Conservation (phyloP, 1,284 basidiomycete genomes). For the Caloboletus inedulis region DNA sequence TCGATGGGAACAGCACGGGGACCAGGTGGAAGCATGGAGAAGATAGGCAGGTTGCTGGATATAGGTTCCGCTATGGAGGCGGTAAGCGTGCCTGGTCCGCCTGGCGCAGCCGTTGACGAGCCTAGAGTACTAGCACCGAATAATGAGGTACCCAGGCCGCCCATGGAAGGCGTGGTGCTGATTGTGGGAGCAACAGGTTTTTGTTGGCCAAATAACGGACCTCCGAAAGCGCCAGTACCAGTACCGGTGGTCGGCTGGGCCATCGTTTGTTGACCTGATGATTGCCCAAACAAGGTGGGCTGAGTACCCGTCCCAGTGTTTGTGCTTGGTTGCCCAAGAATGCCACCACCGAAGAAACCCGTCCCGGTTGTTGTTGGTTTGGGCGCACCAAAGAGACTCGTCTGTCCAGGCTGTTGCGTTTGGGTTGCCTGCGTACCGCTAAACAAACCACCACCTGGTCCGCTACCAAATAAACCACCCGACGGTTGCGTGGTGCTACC, state of each 20-base stretch:
- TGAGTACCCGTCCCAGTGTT: constrained; percentile 32
- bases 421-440: constrained; percentile 39
- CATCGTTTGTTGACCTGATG: constrained; percentile 36
- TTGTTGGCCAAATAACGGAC: constrained; percentile 42
- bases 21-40: constrained; percentile 68
- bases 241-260: constrained; percentile 32
- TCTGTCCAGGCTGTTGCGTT: constrained; percentile 33
- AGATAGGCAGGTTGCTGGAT: constrained; percentile 76
- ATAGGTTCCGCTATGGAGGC: constrained; percentile 92
- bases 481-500: constrained; percentile 25
- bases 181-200: constrained; percentile 39
- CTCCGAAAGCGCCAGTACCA: constrained; percentile 33
- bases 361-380: constrained; percentile 34
- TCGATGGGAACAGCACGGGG: constrained; percentile 61
- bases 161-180: constrained; percentile 38
- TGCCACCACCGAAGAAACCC: constrained; percentile 27
- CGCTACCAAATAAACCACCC: constrained; percentile 35
- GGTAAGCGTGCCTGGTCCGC: constrained; percentile 58
- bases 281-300: constrained; percentile 42
- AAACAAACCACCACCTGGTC: constrained; percentile 44
- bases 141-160: constrained; percentile 41
- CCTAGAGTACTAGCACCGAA: constrained; percentile 49
- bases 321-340: constrained; percentile 36
- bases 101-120: constrained; percentile 39
- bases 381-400: constrained; percentile 34